Evolutionary conservation across 2,329 filamentous ascomycete species (phyloP), one percentile per base, ranked within the genome.

Genomic region (Pseudogymnoascus sp.): DNA sequence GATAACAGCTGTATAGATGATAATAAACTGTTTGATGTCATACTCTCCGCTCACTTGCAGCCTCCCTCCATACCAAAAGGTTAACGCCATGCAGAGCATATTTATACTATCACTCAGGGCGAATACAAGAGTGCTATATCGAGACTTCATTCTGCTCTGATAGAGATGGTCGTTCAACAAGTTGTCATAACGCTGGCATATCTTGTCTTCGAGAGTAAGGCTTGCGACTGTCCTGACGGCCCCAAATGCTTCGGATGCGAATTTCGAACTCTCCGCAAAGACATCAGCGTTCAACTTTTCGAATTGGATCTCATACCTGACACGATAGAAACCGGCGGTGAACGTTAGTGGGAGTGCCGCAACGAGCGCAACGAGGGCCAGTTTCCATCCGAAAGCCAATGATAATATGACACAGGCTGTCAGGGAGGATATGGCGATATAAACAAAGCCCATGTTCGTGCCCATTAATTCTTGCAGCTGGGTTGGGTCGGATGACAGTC

Each of bases 381-480:
- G 76, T 69, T 90, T 92, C 89, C 89, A 92, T 1, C 86, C 85
- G 68, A 86, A 90, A 3, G 79, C 75, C 66, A 89, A 90, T 1
- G 85, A 79, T 58, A 92, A 86, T 41, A 79, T 74, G 12, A 89
- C 72, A 6, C 81, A 82, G 0, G 86, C 88, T 7, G 82, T 66
- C 2, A 92, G 72, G 56, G 82, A 86, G 68, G 89, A 85, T 19
- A 86, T 68, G 7, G 85, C 82, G 18, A 85, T 81, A 61, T 77
- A 77, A 2, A 82, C 78, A 64, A 88, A 77, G 1, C 83, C 76
- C 68, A 71, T 69, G 30, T 77, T 80, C 0, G 74, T 65, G 0
- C 78, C 77, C 15, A 82, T 69, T 3, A 81, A 66, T 61, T 82
- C 78, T 65, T 77, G 74, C 0, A 82, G 65, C 23, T 77, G 73